phyloP scores from a whole-genome alignment of 164 flowering plant species.

The Euptelea pleiosperma region DNA sequence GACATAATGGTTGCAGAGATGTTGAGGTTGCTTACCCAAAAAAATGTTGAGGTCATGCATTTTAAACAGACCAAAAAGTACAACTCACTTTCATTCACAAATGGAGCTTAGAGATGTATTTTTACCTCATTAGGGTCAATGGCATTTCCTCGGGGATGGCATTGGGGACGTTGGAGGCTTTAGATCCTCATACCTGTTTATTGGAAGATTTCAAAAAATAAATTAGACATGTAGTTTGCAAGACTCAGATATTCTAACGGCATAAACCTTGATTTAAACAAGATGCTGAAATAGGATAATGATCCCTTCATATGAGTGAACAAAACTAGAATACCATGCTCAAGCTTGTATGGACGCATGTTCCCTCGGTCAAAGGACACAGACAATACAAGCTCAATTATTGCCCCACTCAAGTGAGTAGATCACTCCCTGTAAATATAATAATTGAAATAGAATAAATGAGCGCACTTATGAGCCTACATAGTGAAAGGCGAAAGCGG shows the following conservation, averaged over 20 bases:
- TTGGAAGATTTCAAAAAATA: conserved; percentile 1
- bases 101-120: background rate
- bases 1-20: too few relatives aligned
- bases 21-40: too few relatives aligned
- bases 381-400: background rate
- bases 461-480: conserved; percentile 28
- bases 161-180: conserved; percentile 77
- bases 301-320: background rate
- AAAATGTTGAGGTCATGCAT: too few relatives aligned
- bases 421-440: too few relatives aligned
- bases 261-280: background rate
- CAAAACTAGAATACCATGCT: background rate
- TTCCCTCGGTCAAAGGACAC: too few relatives aligned
- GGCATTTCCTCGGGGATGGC: conserved; percentile 31
- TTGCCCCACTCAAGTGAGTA: too few relatives aligned
- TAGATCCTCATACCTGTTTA: conserved; percentile 70
- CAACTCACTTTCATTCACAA: background rate
- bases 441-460: background rate
- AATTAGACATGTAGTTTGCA: background rate
- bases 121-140: conserved; percentile 11
- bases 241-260: background rate
- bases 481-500: conserved; percentile 64
- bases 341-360: too few relatives aligned
- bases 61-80: background rate
- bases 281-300: background rate